Evolutionary conservation across 2,329 filamentous ascomycete species (phyloP).

Genomic region (Aurifilum marmelostoma): DNA sequence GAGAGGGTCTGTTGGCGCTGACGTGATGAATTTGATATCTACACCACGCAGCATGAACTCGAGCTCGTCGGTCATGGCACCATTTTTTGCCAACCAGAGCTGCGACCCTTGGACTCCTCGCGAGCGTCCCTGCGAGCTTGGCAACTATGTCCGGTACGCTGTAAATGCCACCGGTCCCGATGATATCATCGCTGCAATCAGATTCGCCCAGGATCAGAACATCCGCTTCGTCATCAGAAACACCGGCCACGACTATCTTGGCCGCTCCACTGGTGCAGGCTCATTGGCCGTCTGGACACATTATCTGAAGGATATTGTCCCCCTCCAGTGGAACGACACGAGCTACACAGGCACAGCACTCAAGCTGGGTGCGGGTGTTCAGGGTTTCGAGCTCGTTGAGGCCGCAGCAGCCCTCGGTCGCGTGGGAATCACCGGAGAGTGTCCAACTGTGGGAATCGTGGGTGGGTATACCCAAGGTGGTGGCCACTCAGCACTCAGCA

Average conservation of each 20-base stretch:
- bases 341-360: constrained; percentile 52
- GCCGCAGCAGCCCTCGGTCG: constrained; percentile 49
- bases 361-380: constrained; percentile 58
- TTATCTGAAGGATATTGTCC: constrained; percentile 38
- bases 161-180: constrained; percentile 31
- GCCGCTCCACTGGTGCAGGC: constrained; percentile 24
- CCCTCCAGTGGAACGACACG: constrained; percentile 16
- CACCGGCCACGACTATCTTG: constrained; percentile 46
- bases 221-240: constrained; percentile 49
- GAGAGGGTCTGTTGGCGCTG: neutral
- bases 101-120: constrained; percentile 30
- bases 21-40: neutral
- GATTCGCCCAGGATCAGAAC: constrained; percentile 43
- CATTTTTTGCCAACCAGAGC: constrained; percentile 37
- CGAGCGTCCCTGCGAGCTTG: constrained; percentile 40
- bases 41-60: constrained; percentile 31
- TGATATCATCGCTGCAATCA: constrained; percentile 31
- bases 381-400: constrained; percentile 55
- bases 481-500: constrained; percentile 56
- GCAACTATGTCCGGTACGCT: constrained; percentile 38
- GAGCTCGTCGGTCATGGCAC: constrained; percentile 36
- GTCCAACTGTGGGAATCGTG: constrained; percentile 51
- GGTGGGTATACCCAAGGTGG: constrained; percentile 54
- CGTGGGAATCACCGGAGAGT: constrained; percentile 32
- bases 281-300: constrained; percentile 56